Percentiles rank a stretch among this genome's conserved stretches.
Evolutionary conservation across 2,329 filamentous ascomycete genomes (phyloP).

Genomic region (Claviceps arundinis): DNA sequence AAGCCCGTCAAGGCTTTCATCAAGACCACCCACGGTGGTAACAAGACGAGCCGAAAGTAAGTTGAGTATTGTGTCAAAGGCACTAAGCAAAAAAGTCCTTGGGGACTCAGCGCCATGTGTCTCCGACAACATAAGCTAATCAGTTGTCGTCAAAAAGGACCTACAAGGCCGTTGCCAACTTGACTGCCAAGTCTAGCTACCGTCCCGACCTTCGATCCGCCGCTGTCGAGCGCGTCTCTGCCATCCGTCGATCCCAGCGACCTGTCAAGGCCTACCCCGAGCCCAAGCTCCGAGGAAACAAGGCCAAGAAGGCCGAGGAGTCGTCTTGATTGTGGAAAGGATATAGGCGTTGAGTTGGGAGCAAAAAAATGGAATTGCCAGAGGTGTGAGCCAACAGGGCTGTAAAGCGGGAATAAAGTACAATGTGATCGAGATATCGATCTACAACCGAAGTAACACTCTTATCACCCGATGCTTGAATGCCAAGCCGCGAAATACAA

Average conservation of each 20-base stretch:
- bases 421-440: background rate
- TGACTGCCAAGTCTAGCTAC: conserved; percentile 75
- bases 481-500: background rate
- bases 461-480: background rate
- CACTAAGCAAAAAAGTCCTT: background rate
- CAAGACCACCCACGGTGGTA: conserved; percentile 55
- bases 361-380: background rate
- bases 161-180: conserved; percentile 78
- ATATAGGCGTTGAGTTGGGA: background rate
- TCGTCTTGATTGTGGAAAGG: conserved; percentile 16
- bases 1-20: conserved; percentile 56
- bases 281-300: conserved; percentile 64
- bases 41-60: conserved; percentile 62
- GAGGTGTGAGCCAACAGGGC: background rate
- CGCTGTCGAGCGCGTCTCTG: conserved; percentile 77
- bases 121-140: background rate
- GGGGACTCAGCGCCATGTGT: conserved; percentile 10
- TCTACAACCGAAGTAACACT: background rate
- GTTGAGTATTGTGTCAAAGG: conserved; percentile 3
- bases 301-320: conserved; percentile 58
- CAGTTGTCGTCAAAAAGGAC: conserved; percentile 41
- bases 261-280: conserved; percentile 62
- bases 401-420: background rate
- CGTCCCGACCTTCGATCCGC: conserved; percentile 61
- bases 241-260: conserved; percentile 68